Percentiles rank a stretch among this genome's conserved stretches.
Evolutionary conservation across 1,284 basidiomycete genomes (phyloP).

Genomic region (Apiotrichum brassicae): DNA sequence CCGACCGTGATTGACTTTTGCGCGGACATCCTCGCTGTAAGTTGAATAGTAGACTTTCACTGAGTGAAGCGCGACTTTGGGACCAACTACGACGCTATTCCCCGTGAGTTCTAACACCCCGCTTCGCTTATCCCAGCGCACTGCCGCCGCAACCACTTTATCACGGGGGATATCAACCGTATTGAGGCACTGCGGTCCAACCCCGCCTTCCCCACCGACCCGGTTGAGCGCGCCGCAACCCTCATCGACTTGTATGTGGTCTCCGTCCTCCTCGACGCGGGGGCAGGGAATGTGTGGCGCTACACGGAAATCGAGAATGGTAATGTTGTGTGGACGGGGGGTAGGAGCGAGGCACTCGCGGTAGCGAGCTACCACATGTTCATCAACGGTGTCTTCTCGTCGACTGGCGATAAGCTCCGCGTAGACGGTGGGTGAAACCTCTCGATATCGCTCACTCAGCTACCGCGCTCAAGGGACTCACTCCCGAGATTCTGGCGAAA

Average conservation of each 20-base stretch:
- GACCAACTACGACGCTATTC: conserved; percentile 54
- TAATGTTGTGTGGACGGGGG: conserved; percentile 51
- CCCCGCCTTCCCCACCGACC: conserved; percentile 35
- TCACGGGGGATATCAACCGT: conserved; percentile 55
- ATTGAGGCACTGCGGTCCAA: conserved; percentile 49
- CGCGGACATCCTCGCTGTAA: conserved; percentile 66
- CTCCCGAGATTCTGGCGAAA: conserved; percentile 56
- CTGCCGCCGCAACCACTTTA: conserved; percentile 81
- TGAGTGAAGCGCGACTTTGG: conserved; percentile 79
- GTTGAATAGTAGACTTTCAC: no score
- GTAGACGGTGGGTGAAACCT: conserved; percentile 63
- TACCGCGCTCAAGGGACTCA: conserved; percentile 62
- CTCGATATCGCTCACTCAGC: conserved; percentile 54
- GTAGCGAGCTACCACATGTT: conserved; percentile 92
- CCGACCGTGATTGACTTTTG: conserved; percentile 71
- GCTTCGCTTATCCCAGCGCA: no score
- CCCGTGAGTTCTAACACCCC: no score
- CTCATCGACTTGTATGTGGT: conserved; percentile 88
- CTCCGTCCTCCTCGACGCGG: conserved; percentile 87
- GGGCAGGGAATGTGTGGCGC: conserved; percentile 76
- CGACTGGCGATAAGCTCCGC: conserved; percentile 58
- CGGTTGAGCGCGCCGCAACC: conserved; percentile 60
- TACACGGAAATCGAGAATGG: conserved; percentile 58
- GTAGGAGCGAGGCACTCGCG: conserved; percentile 82
- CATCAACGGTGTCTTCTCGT: conserved; percentile 69